Base-by-base conservation (phyloP, 768 basidiomycete genomes). In the Daedaleopsis nitida region DNA sequence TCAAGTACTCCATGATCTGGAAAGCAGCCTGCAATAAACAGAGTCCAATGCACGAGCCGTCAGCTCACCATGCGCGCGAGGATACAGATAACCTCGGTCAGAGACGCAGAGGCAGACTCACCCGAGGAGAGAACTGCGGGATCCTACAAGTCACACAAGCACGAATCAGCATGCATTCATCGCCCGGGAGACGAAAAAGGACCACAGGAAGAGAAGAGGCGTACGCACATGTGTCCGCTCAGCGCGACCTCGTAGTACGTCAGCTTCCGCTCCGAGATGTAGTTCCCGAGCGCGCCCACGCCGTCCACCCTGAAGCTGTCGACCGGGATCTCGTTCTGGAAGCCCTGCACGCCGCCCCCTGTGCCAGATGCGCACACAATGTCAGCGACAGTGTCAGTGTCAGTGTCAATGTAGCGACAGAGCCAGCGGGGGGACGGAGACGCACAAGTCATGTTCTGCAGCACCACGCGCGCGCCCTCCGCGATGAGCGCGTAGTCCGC, bases 401-500 rank as follows among this genome's bases (percentile, higher is more conserved):
- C 27, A 32, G 27, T 32, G 27, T 7, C 27, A 32, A 32, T 32
- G 27, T 32, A 32, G 27, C 4, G 7, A 32, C 27, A 7, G 27
- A 32, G 7, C 27, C 4, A 32, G 7, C 4, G 27, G 27, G 7
- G 7, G 27, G 10, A 38, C 21, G 13, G 21, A 10, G 8, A 62
- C 37, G 56, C 19, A 59, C 59, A 63, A 2, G 62, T 58, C 62
- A 63, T 58, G 48, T 78, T 77, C 55, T 78, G 76, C 21, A 78
- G 67, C 4, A 72, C 74, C n/a, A 74, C 72, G 9, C 76, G 67
- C 23, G 75, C 65, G 2, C 90, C 91, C 63, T 90, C 86, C 11
- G 89, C 83, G 52, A 92, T 89, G 37, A 89, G 75, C 58, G 88
- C 79, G 66, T 83, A 92, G 72, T 92, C 90, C 0, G 83, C 87